These are phyloP conservation scores for Talaromyces wortmannii DNA, from an alignment of 495 filamentous ascomycete genomes.

Conservation along the genomic window DNA sequence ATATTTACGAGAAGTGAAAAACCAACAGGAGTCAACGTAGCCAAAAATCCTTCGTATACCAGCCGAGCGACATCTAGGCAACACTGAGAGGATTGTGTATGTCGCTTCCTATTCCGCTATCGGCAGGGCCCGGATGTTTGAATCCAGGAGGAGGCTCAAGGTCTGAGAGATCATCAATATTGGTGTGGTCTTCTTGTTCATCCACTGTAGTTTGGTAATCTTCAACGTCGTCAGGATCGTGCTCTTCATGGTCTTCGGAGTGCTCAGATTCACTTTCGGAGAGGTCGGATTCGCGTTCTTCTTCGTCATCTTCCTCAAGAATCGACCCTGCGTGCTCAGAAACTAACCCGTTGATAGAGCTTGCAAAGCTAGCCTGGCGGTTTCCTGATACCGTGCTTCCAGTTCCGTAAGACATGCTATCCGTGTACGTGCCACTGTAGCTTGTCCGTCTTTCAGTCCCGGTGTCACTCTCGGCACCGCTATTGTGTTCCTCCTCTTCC, in stretches of 20 bases:
- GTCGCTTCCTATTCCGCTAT: slow-evolving; percentile 6
- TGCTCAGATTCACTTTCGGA: background rate
- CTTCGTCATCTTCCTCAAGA: slow-evolving; percentile 4
- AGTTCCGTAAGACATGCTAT: slow-evolving; percentile 41
- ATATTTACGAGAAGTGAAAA: background rate
- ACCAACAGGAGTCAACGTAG: background rate
- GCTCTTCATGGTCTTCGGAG: slow-evolving; percentile 6
- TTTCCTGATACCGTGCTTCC: slow-evolving; percentile 42
- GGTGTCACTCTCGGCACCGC: slow-evolving; percentile 38
- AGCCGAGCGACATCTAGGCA: background rate
- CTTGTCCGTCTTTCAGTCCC: slow-evolving; percentile 48
- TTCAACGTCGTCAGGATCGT: background rate
- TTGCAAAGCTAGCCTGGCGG: slow-evolving; percentile 44
- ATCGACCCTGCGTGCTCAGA: slow-evolving; percentile 8
- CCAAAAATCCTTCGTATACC: too few relatives aligned
- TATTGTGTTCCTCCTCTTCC: slow-evolving; percentile 39
- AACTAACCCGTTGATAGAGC: slow-evolving; percentile 27
- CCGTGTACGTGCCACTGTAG: slow-evolving; percentile 40
- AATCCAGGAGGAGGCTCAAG: slow-evolving; percentile 3
- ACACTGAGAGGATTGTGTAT: slow-evolving; percentile 2
- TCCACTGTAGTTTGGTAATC: slow-evolving; percentile 5
- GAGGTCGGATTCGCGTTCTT: background rate
- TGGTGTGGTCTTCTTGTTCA: slow-evolving; percentile 1
- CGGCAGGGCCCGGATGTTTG: slow-evolving; percentile 2
- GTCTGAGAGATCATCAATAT: background rate